These are phyloP conservation scores for Psilocybe cubensis DNA, from an alignment of 768 basidiomycete species.

Conservation along the genomic window DNA sequence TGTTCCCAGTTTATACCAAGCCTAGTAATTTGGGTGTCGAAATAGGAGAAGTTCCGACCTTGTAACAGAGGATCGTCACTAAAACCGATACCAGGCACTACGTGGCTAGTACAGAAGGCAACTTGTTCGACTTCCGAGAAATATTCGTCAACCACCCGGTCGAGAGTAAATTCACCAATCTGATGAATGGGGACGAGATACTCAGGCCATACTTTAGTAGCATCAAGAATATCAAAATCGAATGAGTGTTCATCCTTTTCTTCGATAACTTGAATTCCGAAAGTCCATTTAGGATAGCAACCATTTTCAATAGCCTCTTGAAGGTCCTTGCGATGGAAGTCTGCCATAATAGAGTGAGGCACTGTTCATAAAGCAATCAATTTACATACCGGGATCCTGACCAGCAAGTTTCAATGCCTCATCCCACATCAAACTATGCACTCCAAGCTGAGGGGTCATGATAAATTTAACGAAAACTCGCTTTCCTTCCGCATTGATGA, in stretches of 20 bases:
- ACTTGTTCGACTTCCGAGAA: constrained; percentile 90
- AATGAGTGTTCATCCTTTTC: constrained; percentile 79
- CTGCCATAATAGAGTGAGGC: constrained; percentile 29
- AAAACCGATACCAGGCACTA: constrained; percentile 72
- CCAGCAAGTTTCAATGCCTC: constrained; percentile 83
- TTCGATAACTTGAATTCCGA: constrained; percentile 75
- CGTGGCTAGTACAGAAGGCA: constrained; percentile 81
- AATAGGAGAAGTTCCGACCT: constrained; percentile 86
- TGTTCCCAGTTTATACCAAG: constrained; percentile 82
- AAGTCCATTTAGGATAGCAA: constrained; percentile 74
- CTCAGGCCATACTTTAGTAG: constrained; percentile 87
- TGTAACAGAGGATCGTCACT: constrained; percentile 83
- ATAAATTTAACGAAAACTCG: constrained; percentile 90
- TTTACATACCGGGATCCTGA: constrained; percentile 71
- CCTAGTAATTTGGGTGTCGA: constrained; percentile 83
- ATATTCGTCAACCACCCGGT: constrained; percentile 71
- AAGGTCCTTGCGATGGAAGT: constrained; percentile 88
- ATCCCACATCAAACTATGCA: constrained; percentile 87
- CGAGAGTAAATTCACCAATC: constrained; percentile 75
- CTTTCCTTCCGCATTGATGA: constrained; percentile 68
- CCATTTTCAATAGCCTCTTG: constrained; percentile 81
- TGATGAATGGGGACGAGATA: constrained; percentile 76
- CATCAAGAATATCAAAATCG: constrained; percentile 87
- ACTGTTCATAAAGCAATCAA: background rate
- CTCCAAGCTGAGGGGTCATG: constrained; percentile 80